Base-by-base conservation (phyloP, 371 early-diverging fungal species). In the Dipsacomyces acuminosporus region DNA sequence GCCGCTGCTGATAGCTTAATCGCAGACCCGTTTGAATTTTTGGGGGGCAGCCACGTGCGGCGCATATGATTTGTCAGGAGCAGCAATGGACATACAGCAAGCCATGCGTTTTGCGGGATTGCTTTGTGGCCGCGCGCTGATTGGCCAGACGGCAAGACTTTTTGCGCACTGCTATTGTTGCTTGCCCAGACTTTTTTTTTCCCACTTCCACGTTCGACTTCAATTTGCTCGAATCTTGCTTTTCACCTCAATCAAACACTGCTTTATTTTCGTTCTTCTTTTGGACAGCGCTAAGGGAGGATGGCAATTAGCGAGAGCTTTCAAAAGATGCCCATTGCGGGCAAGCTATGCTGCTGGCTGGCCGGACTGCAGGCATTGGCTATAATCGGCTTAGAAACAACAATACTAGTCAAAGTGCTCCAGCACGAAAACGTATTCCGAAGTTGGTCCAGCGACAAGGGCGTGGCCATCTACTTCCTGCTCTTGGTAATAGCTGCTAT, bases 391-490 rank as follows among this genome's bases (percentile, higher is more conserved):
- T 51, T 60, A 25, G 77, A 77, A 49, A 48, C 61, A n/a, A 30
- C 55, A 13, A 61, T 75, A 48, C 64, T 78, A 48, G 49, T 59
- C 20, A 48, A 61, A 21, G 62, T 76, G 66, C 49, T 78, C 19
- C 48, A 73, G 45, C 51, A 71, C 26, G 59, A 54, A 11, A 59
- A 66, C 33, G 61, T 64, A 21, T 74, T 72, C 26, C 48, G 51
- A 24, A 47, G 59, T 17, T 59, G 71, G 56, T 64, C 59, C 22
- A 58, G 73, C 45, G 75, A 75, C 69, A 75, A 71, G 55, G 72
- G 82, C 44, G 73, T 78, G 49, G 81, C 80, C 14, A 78, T 83
- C 59, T 83, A 81, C 56, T 56, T 78, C 54, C 66, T 79, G 54
- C 75, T 83, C 41, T 75, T 78, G 40, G 63, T 76, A 19, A 52